Evolutionary conservation across 179 eudicot species (phyloP), one percentile per base, ranked within the genome.

Genomic region (Drosera spatulata): DNA sequence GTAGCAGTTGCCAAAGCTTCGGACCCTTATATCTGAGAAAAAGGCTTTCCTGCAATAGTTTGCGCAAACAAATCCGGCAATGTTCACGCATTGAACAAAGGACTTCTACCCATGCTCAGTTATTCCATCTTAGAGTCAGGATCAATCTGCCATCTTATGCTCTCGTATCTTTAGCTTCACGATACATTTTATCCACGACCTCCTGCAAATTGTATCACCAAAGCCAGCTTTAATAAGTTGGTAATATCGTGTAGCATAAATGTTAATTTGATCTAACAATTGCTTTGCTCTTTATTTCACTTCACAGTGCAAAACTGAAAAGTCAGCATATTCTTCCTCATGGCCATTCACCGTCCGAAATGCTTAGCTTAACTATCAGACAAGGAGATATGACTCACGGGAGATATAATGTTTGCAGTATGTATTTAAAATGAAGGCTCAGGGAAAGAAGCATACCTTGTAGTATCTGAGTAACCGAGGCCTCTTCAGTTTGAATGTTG

Each of bases 401-500:
- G 12, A 53, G 7, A 12, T 22, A 33, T 12, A 22, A 22, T 22
- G 33, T 22, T 22, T 22, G 33, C 33, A 22, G 33, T 1, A 22
- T 22, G 33, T 22, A 22, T 22, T 22, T 22, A 22, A 22, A 22
- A 22, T 22, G 33, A 66, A 4, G 2, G 62, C 6, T 50, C 11
- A 59, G 33, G 53, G 39, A 22, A 50, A 42, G 9, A 67, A 10
- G 45, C 40, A n/a, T 77, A 89, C 99, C 91, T 90, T 83, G 78
- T 94, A 94, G 82, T 84, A 70, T 63, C 87, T 86, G 51, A 85
- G 85, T 71, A 90, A 63, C 69, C 89, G 99, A 1, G 93, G 95
- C 81, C 99, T 83, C 75, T 94, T 94, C 75, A 90, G 74, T 70
- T 94, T 94, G 50, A 90, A 94, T 7, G 99, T 94, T 41, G 99